Conservation (phyloP, 192 early-diverging fungal genomes). For the Allomyces arbusculus region DNA sequence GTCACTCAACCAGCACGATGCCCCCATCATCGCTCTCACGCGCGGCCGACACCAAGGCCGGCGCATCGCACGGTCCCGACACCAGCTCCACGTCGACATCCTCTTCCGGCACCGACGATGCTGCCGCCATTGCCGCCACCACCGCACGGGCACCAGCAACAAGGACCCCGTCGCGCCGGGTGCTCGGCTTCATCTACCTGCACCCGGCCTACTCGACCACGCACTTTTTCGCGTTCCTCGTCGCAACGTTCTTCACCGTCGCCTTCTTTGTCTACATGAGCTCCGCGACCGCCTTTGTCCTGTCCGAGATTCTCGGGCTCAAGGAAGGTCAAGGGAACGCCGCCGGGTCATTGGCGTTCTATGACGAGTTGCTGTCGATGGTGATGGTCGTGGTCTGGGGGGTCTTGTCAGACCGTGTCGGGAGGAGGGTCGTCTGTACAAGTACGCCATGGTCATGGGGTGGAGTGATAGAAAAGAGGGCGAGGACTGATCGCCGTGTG, state of each 20-base stretch:
- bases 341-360: conserved; percentile 37
- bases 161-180: conserved; percentile 1
- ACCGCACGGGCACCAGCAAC: no score
- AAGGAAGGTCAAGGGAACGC: conserved; percentile 10
- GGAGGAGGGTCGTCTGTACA: conserved; percentile 29
- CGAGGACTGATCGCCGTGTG: conserved; percentile 37
- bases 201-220: conserved; percentile 4
- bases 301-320: conserved; percentile 11
- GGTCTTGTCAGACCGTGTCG: conserved; percentile 32
- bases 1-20: no score
- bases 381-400: conserved; percentile 35
- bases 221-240: conserved; percentile 9
- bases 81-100: no score
- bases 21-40: no score
- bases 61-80: no score
- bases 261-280: conserved; percentile 17
- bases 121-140: no score
- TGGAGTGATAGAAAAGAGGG: conserved; percentile 31
- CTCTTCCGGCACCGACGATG: no score
- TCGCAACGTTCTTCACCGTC: conserved; percentile 12
- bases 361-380: conserved; percentile 39
- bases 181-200: conserved; percentile 14
- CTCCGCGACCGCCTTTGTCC: conserved; percentile 16
- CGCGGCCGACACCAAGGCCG: no score
- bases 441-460: conserved; percentile 7